Base-by-base conservation (phyloP, 176 grass and related monocot species). In the Phragmites australis region DNA sequence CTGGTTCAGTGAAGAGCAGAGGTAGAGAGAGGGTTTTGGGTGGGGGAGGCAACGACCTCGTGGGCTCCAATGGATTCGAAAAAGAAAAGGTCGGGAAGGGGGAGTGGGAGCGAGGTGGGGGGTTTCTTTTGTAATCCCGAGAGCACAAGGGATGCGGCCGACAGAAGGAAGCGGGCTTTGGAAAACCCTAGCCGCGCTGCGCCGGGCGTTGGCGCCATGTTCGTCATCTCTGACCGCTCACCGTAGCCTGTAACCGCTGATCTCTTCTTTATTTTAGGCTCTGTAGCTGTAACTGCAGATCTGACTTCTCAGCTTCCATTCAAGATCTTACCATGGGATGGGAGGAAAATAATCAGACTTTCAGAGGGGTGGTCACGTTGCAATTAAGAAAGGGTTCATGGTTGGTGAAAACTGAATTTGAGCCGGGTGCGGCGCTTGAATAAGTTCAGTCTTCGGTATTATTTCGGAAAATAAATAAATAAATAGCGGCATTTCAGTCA, bases 61-160 rank as follows among this genome's bases (percentile, higher is more conserved):
- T 82, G 88, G 83, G 78, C 83, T 86, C 83, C 78, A 86, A 82
- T 82, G 57, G 88, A 86, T 78, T 89, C 83, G 88, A 89, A 89
- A 41, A 78, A 67, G 60, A 65, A 88, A 82, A 84, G 22, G 11
- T 81, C 26, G 70, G 66, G 69, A 52, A 21, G 56, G 56, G 48
- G 48, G 15, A 58, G 72, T 82, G 78, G 75, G 76, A 53, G 62
- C 69, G 75, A 88, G 75, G 49, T 21, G 68, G 47, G 61, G 37
- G 18, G 41, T 54, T 89, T 86, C 40, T 86, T 89, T 89, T 73
- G 78, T 89, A 78, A 78, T 86, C 83, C 78, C 88, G 51, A 86
- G 65, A 82, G 32, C 6, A 46, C 43, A 71, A 77, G 65, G 65
- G 68, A n/a, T 80, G 87, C 30, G 74, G 83, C 58, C 66, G 78